Conservation (phyloP, 495 filamentous ascomycete genomes). For the Penicillium lagena region DNA sequence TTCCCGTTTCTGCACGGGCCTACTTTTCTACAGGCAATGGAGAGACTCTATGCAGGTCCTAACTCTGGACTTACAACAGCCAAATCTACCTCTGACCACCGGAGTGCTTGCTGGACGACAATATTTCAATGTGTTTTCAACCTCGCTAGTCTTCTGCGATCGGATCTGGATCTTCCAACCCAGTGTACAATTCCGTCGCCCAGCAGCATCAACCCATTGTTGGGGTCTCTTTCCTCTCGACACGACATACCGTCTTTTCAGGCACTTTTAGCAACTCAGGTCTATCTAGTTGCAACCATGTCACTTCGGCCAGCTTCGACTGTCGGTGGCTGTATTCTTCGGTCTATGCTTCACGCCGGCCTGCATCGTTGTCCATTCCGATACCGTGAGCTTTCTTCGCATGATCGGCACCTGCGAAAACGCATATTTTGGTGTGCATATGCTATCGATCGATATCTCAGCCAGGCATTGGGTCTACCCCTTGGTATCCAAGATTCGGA, state of each 20-base stretch:
- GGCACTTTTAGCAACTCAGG: conserved; percentile 28
- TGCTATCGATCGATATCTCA: conserved; percentile 42
- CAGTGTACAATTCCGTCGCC: conserved; percentile 23
- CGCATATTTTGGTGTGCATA: conserved; percentile 48
- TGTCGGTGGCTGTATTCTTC: conserved; percentile 31
- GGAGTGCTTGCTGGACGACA: conserved; percentile 29
- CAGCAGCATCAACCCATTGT: conserved; percentile 19
- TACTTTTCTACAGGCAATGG: conserved; percentile 41
- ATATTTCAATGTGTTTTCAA: conserved; percentile 37
- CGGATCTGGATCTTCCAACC: conserved; percentile 17
- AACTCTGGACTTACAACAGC: neutral
- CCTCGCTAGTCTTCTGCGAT: conserved; percentile 22
- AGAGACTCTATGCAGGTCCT: conserved; percentile 28
- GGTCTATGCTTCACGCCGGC: conserved; percentile 35
- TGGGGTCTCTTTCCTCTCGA: conserved; percentile 20
- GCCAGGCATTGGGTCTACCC: conserved; percentile 39
- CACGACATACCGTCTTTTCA: conserved; percentile 34
- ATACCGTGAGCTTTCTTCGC: conserved; percentile 32
- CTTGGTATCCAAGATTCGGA: conserved; percentile 39
- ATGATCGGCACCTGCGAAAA: conserved; percentile 35
- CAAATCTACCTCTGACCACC: conserved; percentile 8
- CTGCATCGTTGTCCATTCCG: conserved; percentile 38
- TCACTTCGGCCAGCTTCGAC: conserved; percentile 32
- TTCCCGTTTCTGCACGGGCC: conserved; percentile 47
- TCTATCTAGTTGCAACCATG: conserved; percentile 35